Conservation (phyloP, 805 yeast species). For the Lipomyces anomalus region DNA sequence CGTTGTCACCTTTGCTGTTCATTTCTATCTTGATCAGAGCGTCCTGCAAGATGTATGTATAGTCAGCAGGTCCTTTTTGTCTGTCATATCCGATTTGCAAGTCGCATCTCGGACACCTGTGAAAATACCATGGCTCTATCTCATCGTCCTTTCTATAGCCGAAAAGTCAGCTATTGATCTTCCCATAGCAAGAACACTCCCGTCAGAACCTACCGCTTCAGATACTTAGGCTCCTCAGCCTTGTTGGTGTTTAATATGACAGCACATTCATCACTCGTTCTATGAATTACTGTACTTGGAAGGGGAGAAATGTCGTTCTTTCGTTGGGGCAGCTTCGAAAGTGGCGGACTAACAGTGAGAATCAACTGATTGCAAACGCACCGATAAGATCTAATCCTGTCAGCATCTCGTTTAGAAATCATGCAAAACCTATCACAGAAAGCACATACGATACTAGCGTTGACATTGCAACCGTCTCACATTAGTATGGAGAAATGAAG, state of each 20-base stretch:
- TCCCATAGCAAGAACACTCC: no score
- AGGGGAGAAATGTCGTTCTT: constrained; percentile 5
- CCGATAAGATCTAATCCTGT: constrained; percentile 5
- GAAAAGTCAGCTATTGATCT: background rate
- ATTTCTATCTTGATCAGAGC: background rate
- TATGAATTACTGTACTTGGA: constrained; percentile 6
- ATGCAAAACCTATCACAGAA: no score
- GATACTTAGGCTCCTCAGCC: constrained; percentile 1
- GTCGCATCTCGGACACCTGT: constrained; percentile 17
- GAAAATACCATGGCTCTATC: constrained; percentile 16
- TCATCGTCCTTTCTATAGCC: constrained; percentile 7
- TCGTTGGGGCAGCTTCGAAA: constrained; percentile 10
- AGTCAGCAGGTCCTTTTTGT: background rate
- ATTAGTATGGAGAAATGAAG: no score
- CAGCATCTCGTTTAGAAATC: no score
- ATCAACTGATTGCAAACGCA: constrained; percentile 12
- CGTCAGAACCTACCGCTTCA: background rate
- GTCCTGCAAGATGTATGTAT: constrained; percentile 5
- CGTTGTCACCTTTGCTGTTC: no score
- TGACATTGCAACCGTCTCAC: no score
- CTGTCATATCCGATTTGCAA: constrained; percentile 16
- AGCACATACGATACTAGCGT: no score
- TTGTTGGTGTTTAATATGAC: constrained; percentile 1
- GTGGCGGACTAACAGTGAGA: constrained; percentile 10
- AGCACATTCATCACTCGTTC: constrained; percentile 2